These are phyloP conservation scores for Zygnema cylindricum DNA, from an alignment of 139 green algal species.

Conservation along the genomic window DNA sequence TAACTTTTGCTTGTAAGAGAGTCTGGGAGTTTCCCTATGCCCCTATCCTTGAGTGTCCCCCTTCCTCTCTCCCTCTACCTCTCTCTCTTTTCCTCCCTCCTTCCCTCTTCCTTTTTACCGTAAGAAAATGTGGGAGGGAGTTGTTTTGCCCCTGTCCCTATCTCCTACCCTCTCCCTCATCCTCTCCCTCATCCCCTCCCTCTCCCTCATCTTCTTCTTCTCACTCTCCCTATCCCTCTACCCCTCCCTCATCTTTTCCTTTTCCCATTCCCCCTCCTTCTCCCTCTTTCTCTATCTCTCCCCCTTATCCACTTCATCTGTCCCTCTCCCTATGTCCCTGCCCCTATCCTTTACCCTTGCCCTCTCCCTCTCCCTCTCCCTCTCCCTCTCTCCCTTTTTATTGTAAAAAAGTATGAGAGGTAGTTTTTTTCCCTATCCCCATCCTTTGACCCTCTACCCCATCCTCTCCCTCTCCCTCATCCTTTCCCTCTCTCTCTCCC, in stretches of 20 bases:
- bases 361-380: conserved; percentile 5
- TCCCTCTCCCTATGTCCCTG: not conserved
- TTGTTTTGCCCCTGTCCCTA: not conserved
- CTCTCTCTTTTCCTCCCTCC: not conserved
- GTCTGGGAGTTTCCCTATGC: too few species aligned
- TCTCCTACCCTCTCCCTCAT: not conserved
- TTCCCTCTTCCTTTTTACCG: not conserved
- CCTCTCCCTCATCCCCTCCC: not conserved
- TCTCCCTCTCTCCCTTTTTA: conserved; percentile 8
- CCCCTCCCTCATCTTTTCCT: not conserved
- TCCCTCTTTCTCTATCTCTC: not conserved
- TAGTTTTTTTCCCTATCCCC: conserved; percentile 10
- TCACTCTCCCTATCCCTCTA: not conserved
- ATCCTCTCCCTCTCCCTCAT: not conserved
- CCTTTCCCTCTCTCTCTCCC: conserved; percentile 2
- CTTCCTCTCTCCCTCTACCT: not conserved
- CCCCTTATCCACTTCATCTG: not conserved
- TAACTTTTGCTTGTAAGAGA: too few species aligned
- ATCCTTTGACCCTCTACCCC: conserved; percentile 22
- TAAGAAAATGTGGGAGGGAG: too few species aligned
- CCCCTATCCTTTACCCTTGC: not conserved
- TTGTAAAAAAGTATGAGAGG: conserved; percentile 16
- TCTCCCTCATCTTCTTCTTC: not conserved
- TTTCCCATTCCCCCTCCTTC: not conserved
- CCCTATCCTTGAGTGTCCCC: too few species aligned